Percentiles rank a stretch among this genome's conserved stretches.
Conservation (phyloP, 148 eudicot genomes). For the Camellia granthamiana region DNA sequence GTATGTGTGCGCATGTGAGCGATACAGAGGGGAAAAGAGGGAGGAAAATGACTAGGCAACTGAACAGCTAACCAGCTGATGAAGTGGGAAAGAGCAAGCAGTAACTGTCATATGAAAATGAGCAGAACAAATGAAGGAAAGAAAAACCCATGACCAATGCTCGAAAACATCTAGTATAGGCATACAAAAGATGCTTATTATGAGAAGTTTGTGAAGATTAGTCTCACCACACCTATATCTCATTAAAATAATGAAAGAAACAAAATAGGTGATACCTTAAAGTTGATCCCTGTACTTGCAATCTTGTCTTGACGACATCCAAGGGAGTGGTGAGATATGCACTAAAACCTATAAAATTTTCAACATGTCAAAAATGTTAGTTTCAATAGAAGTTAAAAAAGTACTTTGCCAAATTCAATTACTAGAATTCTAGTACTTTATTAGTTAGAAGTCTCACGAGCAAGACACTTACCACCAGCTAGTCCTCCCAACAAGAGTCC, state of each 20-base stretch:
- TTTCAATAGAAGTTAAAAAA: background rate
- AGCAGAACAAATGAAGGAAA: background rate
- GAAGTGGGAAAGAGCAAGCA: background rate
- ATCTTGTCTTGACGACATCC: conserved; percentile 29
- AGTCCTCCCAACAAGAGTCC: conserved; percentile 86
- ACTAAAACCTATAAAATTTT: conserved; percentile 54
- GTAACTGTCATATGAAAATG: background rate
- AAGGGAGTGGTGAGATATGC: conserved; percentile 89
- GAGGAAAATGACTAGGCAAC: background rate
- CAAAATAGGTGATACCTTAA: conserved; percentile 38
- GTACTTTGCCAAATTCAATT: background rate
- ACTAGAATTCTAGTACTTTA: background rate
- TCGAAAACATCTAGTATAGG: background rate
- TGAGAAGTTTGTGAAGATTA: background rate
- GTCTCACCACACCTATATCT: background rate
- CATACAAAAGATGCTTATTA: background rate
- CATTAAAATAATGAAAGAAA: background rate
- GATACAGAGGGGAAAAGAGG: background rate
- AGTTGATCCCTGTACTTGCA: conserved; percentile 48
- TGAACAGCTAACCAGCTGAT: background rate
- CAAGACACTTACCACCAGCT: conserved; percentile 62
- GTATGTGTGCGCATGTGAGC: background rate
- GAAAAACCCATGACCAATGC: background rate
- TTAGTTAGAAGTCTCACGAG: conserved; percentile 7
- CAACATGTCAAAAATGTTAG: background rate